These are phyloP conservation scores for Brassica juncea DNA, from an alignment of 345 rosid genomes.

Conservation along the genomic window DNA sequence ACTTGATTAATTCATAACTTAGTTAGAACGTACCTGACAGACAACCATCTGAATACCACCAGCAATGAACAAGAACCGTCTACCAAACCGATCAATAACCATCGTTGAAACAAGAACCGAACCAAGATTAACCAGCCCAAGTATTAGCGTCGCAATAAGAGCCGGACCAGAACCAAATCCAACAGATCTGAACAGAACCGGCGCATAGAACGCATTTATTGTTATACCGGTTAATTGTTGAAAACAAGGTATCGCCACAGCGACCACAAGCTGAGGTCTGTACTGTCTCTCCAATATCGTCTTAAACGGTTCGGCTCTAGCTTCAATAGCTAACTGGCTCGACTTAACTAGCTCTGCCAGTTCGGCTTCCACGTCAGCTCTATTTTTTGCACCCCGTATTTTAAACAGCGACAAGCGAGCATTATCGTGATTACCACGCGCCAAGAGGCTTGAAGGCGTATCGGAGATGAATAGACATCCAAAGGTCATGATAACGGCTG, in stretches of 20 bases:
- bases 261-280: conserved; percentile 73
- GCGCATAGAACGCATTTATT: conserved; percentile 81
- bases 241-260: conserved; percentile 69
- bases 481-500: conserved; percentile 68
- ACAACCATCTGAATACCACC: conserved; percentile 67
- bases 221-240: conserved; percentile 81
- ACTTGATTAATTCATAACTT: neutral
- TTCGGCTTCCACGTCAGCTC: conserved; percentile 53
- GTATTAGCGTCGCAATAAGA: conserved; percentile 60
- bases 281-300: conserved; percentile 65
- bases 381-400: conserved; percentile 54
- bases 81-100: conserved; percentile 71
- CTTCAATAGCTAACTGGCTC: conserved; percentile 51
- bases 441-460: conserved; percentile 70
- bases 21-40: neutral
- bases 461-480: conserved; percentile 76
- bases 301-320: conserved; percentile 51
- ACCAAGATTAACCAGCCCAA: conserved; percentile 69
- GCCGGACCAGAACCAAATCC: conserved; percentile 74
- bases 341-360: conserved; percentile 52
- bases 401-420: conserved; percentile 55
- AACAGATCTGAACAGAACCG: conserved; percentile 69
- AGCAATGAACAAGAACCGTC: conserved; percentile 65
- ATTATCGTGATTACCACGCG: conserved; percentile 59
- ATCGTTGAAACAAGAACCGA: conserved; percentile 58